phyloP scores from a whole-genome alignment of 768 basidiomycete species.

The Mycena leptocephala region DNA sequence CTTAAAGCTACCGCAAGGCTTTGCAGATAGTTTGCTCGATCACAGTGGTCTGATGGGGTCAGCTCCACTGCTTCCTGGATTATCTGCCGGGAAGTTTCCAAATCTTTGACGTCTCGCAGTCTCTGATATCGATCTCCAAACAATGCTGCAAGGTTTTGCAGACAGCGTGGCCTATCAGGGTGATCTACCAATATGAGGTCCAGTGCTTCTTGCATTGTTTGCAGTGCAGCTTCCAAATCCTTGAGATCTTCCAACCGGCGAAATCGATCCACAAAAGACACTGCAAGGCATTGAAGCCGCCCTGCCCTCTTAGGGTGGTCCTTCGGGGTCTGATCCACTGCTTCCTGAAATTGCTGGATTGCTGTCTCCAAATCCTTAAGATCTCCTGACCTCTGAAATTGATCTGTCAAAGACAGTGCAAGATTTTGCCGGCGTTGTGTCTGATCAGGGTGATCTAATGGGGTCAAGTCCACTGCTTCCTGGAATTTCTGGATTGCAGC shows the following conservation, averaged over 20 bases:
- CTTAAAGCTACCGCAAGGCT: background rate
- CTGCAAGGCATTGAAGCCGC: background rate
- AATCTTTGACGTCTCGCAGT: background rate
- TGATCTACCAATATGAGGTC: background rate
- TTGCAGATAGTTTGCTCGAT: background rate
- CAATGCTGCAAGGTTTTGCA: background rate
- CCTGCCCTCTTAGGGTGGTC: background rate
- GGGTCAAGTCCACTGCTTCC: too few relatives aligned
- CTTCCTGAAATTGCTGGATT: background rate
- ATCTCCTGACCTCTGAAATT: background rate
- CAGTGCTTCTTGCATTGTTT: background rate
- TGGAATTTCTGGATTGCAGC: background rate
- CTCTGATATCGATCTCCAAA: background rate
- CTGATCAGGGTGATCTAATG: background rate
- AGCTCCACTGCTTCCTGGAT: background rate
- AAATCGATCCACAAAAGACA: background rate
- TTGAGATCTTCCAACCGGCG: background rate
- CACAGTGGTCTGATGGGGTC: background rate
- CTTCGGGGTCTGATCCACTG: background rate
- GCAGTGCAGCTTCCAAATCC: background rate
- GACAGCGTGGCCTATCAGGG: background rate
- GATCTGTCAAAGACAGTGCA: background rate
- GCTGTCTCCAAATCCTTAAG: background rate
- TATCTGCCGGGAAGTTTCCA: background rate
- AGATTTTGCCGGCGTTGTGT: background rate